Base-by-base conservation (phyloP, 257 asterid genomes). In the Cinchona pubescens region DNA sequence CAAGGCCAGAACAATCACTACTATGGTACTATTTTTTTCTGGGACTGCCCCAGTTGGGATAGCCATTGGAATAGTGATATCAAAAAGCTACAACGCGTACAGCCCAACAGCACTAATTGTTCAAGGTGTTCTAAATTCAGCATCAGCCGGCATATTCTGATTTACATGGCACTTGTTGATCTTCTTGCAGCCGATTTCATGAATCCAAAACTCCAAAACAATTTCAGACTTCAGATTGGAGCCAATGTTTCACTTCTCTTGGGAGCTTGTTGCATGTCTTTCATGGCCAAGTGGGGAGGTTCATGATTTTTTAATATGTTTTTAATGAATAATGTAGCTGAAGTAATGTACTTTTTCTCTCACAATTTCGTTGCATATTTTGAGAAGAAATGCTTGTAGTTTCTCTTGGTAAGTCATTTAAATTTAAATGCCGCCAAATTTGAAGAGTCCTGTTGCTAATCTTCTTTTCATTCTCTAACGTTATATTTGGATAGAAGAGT, bases 81-180 rank as follows among this genome's bases (percentile, higher is more conserved):
- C 68, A 25, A 80, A 69, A 30, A 38, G 30, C 38, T 80, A 80
- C 29, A 60, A 70, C 49, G 79, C 53, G 55, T 35, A 76, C 29
- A 76, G 78, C 45, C 77, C 68, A 30, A 29, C 76, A 3, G 77
- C 84, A 7, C 45, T 76, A 4, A 68, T 80, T 21, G 75, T 80
- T 21, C 61, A 80, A 38, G 84, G 84, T 32, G 40, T 67, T 32
- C 61, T 80, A 25, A 66, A 80, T 67, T 80, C 84, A 35, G 77
- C 78, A 65, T 80, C 84, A 8, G 75, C 84, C 32, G 84, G 84
- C 2, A 80, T 80, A 80, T 80, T 10, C 62, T 80, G 56, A 76
- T 80, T 19, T 76, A 80, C 62, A 72, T 80, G 84, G 81, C 84
- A 18, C 78, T 80, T 3, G 81, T 80, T 23, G 84, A 80, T 69